phyloP scores from a whole-genome alignment of 2,329 filamentous ascomycete species.

The Cladosporium sp. region DNA sequence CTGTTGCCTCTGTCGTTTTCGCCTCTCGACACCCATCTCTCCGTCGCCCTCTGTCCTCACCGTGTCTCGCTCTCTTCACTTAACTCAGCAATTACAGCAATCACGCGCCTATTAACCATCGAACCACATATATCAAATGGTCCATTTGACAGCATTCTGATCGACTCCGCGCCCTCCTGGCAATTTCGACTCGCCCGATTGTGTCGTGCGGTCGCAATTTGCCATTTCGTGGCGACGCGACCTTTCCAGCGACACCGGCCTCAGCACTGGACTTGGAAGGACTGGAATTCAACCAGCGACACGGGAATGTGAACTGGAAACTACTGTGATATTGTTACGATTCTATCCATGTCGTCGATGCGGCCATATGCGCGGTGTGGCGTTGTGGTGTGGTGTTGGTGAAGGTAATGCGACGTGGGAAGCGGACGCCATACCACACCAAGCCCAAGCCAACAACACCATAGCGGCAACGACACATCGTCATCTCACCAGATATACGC shows the following conservation, averaged over 20 bases:
- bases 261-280: background rate
- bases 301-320: background rate
- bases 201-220: conserved; percentile 12
- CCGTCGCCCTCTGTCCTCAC: no score
- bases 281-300: background rate
- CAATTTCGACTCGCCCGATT: background rate
- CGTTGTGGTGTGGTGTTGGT: background rate
- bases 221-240: background rate
- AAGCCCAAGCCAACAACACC: no score
- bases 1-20: no score
- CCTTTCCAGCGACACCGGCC: background rate
- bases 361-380: background rate
- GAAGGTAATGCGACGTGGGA: background rate
- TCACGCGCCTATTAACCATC: no score
- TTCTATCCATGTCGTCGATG: background rate
- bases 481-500: no score
- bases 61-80: no score
- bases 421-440: no score
- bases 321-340: background rate
- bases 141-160: no score
- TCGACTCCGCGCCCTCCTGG: no score
- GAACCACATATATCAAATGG: no score
- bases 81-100: no score
- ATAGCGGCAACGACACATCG: background rate
- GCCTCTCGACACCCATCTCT: no score